Conservation (phyloP, 2,329 filamentous ascomycete species). For the Dactylonectria macrodidyma region DNA sequence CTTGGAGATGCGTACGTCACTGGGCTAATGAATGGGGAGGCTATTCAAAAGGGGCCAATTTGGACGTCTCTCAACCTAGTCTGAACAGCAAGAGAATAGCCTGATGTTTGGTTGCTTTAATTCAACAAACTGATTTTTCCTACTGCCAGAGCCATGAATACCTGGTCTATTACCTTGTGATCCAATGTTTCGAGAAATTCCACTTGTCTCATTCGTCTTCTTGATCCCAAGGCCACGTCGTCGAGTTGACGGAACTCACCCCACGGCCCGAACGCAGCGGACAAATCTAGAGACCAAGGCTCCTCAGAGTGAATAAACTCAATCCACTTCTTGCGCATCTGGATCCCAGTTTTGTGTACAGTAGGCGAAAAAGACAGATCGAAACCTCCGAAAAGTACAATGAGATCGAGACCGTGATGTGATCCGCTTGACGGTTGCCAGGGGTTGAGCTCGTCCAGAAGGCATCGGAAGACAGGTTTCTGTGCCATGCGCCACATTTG, state of each 20-base stretch:
- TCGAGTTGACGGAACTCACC: conserved; percentile 55
- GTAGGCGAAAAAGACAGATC: conserved; percentile 54
- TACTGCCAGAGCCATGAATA: conserved; percentile 7
- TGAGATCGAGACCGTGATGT: conserved; percentile 62
- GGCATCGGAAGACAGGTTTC: conserved; percentile 56
- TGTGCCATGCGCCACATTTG: conserved; percentile 36
- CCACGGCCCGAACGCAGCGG: conserved; percentile 56
- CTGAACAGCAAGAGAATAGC: not conserved
- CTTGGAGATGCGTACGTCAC: not conserved
- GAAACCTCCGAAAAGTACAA: conserved; percentile 59
- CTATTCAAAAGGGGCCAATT: not conserved
- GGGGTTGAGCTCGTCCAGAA: conserved; percentile 62
- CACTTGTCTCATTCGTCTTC: conserved; percentile 18
- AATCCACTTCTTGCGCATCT: conserved; percentile 59
- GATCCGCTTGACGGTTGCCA: conserved; percentile 62
- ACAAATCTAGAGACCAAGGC: conserved; percentile 52
- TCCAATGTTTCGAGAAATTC: not conserved
- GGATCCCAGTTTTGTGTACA: conserved; percentile 52
- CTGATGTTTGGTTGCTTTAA: not conserved
- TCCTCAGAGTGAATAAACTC: conserved; percentile 53
- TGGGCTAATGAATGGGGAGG: not conserved
- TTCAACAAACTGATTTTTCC: conserved; percentile 22
- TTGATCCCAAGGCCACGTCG: conserved; percentile 46
- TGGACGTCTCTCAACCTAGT: not conserved
- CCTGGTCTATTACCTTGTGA: not conserved